Evolutionary conservation across 441 rosid genomes (phyloP).

Genomic region (Isatis lusitanica): DNA sequence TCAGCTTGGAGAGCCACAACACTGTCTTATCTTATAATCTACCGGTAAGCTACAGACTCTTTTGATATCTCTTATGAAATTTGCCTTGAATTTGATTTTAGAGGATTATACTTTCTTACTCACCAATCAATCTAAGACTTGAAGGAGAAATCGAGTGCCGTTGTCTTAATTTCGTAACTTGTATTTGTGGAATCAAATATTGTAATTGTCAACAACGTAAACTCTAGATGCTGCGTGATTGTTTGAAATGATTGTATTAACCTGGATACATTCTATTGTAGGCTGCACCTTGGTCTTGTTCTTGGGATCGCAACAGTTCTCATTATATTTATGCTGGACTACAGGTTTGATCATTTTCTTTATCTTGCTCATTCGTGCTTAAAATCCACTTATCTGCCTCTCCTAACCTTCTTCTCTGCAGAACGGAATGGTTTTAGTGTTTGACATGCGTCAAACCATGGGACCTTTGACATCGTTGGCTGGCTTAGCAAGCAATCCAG

Average conservation of each 20-base stretch:
- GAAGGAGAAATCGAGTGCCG: background rate
- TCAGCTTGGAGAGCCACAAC: constrained; percentile 73
- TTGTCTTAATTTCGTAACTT: background rate
- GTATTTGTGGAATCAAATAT: background rate
- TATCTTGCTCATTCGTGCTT: background rate
- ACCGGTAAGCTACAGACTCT: constrained; percentile 50
- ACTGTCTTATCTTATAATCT: constrained; percentile 64
- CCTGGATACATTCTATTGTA: constrained; percentile 33
- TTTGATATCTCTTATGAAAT: background rate
- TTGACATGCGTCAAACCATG: constrained; percentile 80
- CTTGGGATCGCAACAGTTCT: constrained; percentile 75
- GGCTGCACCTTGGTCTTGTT: constrained; percentile 94
- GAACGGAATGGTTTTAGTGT: constrained; percentile 74
- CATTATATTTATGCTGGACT: constrained; percentile 80
- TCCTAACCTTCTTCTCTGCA: constrained; percentile 30
- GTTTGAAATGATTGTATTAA: constrained; percentile 1
- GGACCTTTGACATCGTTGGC: constrained; percentile 51
- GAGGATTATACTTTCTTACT: background rate
- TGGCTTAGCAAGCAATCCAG: constrained; percentile 71
- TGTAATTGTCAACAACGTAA: background rate
- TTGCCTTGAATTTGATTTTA: background rate
- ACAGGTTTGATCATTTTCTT: constrained; percentile 52
- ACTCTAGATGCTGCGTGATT: background rate
- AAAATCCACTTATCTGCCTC: background rate
- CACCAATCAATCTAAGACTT: background rate